These are phyloP conservation scores for Trichophyton schoenleinii DNA, from an alignment of 2,329 filamentous ascomycete genomes.

Conservation along the genomic window DNA sequence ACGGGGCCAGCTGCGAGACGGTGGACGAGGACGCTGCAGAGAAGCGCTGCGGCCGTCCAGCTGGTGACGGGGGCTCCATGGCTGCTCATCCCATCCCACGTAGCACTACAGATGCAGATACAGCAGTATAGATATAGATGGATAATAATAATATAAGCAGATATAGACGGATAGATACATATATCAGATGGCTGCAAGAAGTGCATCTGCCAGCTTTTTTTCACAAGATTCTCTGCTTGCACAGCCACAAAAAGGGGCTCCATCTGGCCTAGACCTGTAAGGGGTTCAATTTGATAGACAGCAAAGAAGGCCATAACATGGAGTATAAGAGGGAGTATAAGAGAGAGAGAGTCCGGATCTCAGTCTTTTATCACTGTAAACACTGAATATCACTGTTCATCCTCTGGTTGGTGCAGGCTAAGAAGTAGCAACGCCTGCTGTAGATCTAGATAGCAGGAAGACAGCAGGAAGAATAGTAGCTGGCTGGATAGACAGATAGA, in stretches of 20 bases:
- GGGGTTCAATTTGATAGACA: no score
- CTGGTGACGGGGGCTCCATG: background rate
- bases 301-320: no score
- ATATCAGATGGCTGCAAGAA: background rate
- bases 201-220: no score
- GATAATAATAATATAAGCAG: no score
- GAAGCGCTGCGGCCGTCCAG: conserved; percentile 4
- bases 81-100: background rate
- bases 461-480: no score
- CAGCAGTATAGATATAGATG: background rate
- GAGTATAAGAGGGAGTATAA: no score
- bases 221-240: no score
- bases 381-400: background rate
- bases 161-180: background rate
- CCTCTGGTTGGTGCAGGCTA: background rate
- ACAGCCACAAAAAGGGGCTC: no score
- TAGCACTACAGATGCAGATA: background rate
- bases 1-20: background rate
- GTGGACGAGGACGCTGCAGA: background rate
- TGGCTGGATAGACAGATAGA: no score
- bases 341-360: no score
- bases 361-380: no score
- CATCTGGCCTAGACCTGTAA: no score
- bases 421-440: background rate
- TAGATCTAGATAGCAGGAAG: background rate